Percentiles rank a stretch among this genome's conserved stretches.
Evolutionary conservation across 805 yeast species (phyloP).

Genomic region (Pichia heedii): DNA sequence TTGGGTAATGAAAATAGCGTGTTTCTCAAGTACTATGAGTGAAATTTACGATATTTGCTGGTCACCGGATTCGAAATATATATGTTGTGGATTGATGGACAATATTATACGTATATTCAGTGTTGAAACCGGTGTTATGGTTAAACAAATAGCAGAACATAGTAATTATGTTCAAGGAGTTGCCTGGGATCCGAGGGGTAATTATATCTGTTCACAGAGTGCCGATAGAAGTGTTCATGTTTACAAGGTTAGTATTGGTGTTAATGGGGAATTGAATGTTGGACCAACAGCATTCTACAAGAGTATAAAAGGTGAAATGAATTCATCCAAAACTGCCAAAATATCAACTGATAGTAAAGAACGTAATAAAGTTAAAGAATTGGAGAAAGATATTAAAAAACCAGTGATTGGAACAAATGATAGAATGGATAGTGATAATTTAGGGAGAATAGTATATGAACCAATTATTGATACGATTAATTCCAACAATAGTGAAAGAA

Average conservation of each 20-base stretch:
- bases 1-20: conserved; percentile 59
- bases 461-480: neutral
- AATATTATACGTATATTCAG: conserved; percentile 65
- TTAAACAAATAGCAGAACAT: conserved; percentile 62
- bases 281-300: conserved; percentile 37
- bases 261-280: conserved; percentile 24
- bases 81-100: conserved; percentile 91
- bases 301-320: conserved; percentile 48
- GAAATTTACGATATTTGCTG: conserved; percentile 90
- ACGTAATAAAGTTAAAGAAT: neutral
- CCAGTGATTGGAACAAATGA: neutral
- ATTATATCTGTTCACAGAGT: conserved; percentile 75
- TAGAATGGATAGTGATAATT: conserved; percentile 4
- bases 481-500: neutral
- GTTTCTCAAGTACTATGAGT: conserved; percentile 45
- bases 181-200: conserved; percentile 83
- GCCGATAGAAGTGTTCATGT: conserved; percentile 80
- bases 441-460: neutral
- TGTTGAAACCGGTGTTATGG: conserved; percentile 45
- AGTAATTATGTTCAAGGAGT: conserved; percentile 93
- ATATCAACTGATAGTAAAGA: neutral
- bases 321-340: neutral
- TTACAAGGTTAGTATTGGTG: conserved; percentile 35
- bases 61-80: conserved; percentile 75
- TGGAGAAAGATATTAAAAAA: neutral